Base-by-base conservation (phyloP, 768 basidiomycete species). In the Boletus sensibilis region DNA sequence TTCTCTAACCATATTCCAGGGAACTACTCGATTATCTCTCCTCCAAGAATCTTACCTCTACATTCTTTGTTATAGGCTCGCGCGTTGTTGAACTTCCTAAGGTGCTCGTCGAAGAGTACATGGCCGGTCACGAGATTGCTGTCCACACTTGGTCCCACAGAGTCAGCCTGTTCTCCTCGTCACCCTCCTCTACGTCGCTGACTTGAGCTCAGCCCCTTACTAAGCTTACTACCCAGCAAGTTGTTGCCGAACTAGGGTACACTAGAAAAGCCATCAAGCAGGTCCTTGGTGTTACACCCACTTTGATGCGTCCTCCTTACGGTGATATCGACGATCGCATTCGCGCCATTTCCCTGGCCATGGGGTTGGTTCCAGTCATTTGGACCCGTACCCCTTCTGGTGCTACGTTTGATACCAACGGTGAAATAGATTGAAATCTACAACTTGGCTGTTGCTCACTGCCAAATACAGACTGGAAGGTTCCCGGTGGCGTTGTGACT, bases 231-330 rank as follows among this genome's bases (percentile, higher is more conserved):
- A 97, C 82, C 63, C 85, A 81, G 67, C 80, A 96, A 76, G 81
- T 96, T 50, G 92, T 98, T 16, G 95, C 94, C 21, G 94, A 98
- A 74, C 78, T 98, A 37, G 94, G 92, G 49, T 98, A 91, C 88
- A 89, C 93, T 52, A 88, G 88, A 53, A 85, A 90, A 72, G 85
- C 86, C 50, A 95, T 98, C 76, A 85, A 88, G 73, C 68, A 68
- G 2, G 82, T 89, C 21, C 74, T 89, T 55, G 89, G 89, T 61
- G 86, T 92, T 27, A 88, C 88, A 1, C 90, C 90, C 0, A 86
- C 80, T 10, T 82, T 82, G 5, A 88, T 88, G 88, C 84, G 90
- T 55, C 86, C 90, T 40, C 91, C 91, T 41, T 92, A 79, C 60
- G 90, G 91, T 64, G 91, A 93, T 65, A 89, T 92, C 29, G 94